Conservation (phyloP, 176 grass and related monocot genomes). For the Lolium rigidum region DNA sequence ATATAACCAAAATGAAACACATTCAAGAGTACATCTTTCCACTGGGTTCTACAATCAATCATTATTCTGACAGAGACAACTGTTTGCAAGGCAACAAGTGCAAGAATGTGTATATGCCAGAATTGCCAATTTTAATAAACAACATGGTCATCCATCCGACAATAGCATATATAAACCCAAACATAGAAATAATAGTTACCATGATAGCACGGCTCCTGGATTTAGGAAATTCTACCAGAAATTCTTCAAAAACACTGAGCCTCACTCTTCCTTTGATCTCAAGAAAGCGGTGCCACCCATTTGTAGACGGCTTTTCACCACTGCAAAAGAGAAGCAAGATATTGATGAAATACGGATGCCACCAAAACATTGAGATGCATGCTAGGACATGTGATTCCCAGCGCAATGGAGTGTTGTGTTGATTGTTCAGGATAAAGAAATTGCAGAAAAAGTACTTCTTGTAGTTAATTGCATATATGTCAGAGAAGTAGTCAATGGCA, state of each 20-base stretch:
- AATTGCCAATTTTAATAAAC: constrained; percentile 9
- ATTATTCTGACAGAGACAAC: neutral
- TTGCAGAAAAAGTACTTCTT: constrained; percentile 8
- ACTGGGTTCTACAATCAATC: constrained; percentile 19
- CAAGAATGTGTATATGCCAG: constrained; percentile 15
- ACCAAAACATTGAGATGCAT: constrained; percentile 12
- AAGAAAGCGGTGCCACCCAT: constrained; percentile 68
- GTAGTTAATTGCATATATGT: neutral
- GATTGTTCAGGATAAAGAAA: constrained; percentile 11
- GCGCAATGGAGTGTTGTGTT: neutral
- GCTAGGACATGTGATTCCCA: constrained; percentile 6
- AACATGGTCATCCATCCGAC: neutral
- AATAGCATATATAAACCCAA: constrained; percentile 22
- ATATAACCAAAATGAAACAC: constrained; percentile 28
- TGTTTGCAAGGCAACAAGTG: constrained; percentile 16
- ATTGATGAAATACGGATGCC: neutral
- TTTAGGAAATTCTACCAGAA: constrained; percentile 74
- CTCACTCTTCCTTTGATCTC: constrained; percentile 85
- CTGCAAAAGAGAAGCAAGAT: constrained; percentile 46
- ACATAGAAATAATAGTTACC: constrained; percentile 49
- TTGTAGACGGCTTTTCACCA: constrained; percentile 78
- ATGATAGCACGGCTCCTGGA: constrained; percentile 67
- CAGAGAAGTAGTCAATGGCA: neutral
- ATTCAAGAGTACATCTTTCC: constrained; percentile 26
- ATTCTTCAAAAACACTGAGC: constrained; percentile 68